Percentiles rank a stretch among this genome's conserved stretches.
Evolutionary conservation across 176 grass and related monocot species (phyloP).

Genomic region (Aegilops umbellulata): DNA sequence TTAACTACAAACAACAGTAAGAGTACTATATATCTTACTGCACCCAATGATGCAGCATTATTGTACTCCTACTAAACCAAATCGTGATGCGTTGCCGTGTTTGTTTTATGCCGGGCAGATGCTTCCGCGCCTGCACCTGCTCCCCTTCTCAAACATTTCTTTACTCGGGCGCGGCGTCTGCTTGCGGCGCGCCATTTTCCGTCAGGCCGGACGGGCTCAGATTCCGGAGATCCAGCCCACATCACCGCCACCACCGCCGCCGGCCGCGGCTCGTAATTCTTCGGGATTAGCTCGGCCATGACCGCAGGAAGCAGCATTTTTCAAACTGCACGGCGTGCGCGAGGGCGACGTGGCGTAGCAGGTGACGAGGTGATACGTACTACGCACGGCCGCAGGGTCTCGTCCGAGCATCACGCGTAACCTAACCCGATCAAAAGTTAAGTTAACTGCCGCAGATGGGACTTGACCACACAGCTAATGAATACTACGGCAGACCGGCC

Average conservation of each 20-base stretch:
- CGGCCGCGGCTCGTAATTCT: neutral
- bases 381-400: neutral
- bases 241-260: no score
- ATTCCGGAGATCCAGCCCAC: no score
- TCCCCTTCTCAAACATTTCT: neutral
- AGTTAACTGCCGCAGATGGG: neutral
- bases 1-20: slow-evolving; percentile 21
- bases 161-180: slow-evolving; percentile 20
- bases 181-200: neutral
- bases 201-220: no score
- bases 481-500: neutral
- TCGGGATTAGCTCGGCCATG: neutral
- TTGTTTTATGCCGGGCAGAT: slow-evolving; percentile 3
- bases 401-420: neutral
- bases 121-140: slow-evolving; percentile 24
- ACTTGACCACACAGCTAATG: neutral
- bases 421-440: neutral
- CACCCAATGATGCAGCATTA: slow-evolving; percentile 5
- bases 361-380: neutral
- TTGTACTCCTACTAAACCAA: neutral
- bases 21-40: neutral
- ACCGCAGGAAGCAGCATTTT: neutral
- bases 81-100: neutral
- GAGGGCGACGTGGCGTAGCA: neutral
- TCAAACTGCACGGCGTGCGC: neutral